Evolutionary conservation across 306 rosid species (phyloP).

Genomic region (Echinosophora koreensis): DNA sequence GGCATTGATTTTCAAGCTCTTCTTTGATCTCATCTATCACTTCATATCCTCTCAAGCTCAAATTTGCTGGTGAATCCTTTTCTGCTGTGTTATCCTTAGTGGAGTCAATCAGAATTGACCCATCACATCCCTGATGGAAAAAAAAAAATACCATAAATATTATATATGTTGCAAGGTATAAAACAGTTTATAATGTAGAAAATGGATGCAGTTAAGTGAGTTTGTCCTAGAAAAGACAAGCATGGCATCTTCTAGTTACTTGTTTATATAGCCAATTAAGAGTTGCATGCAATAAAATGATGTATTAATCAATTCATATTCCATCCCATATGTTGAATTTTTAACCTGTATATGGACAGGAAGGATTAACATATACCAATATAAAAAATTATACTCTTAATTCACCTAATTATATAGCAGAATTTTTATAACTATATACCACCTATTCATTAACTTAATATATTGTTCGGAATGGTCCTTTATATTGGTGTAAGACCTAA

Average conservation of each 20-base stretch:
- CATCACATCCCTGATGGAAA: conserved; percentile 81
- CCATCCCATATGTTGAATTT: neutral
- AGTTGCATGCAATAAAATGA: neutral
- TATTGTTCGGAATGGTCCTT: too few relatives aligned
- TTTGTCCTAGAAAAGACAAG: neutral
- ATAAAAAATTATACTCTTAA: too few relatives aligned
- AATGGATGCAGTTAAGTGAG: neutral
- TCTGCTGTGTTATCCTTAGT: conserved; percentile 75
- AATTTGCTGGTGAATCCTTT: conserved; percentile 87
- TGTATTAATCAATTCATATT: neutral
- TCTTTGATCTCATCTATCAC: conserved; percentile 75
- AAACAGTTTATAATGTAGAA: neutral
- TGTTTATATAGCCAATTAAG: neutral
- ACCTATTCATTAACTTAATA: too few relatives aligned
- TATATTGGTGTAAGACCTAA: too few relatives aligned
- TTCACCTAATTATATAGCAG: too few relatives aligned
- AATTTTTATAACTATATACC: too few relatives aligned
- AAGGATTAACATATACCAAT: too few relatives aligned
- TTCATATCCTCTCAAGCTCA: conserved; percentile 87
- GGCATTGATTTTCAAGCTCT: conserved; percentile 71
- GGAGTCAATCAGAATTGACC: conserved; percentile 76
- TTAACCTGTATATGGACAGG: too few relatives aligned
- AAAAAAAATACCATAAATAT: neutral
- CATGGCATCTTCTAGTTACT: conserved; percentile 5
- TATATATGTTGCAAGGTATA: neutral